phyloP scores from a whole-genome alignment of 352 stramenopile genomes.

The Phytopythium ostracodes region DNA sequence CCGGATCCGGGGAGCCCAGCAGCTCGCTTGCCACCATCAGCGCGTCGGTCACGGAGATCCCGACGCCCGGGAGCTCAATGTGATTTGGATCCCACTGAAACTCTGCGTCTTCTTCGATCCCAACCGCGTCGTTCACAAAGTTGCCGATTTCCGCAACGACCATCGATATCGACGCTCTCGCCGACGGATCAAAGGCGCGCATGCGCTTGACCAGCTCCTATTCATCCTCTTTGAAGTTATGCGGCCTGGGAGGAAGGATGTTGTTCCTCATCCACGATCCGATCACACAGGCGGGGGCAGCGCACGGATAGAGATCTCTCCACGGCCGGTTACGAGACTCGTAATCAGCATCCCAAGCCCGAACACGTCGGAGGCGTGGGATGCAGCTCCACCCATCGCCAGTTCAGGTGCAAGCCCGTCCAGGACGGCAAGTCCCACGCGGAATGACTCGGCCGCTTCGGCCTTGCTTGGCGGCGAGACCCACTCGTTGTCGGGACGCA shows the following conservation, averaged over 20 bases:
- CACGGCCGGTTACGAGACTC: not conserved
- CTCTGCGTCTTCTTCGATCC: not conserved
- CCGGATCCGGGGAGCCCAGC: not conserved
- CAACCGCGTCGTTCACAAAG: not conserved
- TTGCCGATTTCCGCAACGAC: not conserved
- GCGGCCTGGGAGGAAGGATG: not conserved
- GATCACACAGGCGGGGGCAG: not conserved
- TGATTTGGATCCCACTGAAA: not conserved
- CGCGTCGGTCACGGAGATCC: not conserved
- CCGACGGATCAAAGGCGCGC: constrained; percentile 1
- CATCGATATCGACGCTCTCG: not conserved
- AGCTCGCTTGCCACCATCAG: not conserved
- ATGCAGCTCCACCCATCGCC: not conserved
- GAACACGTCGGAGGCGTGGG: not conserved
- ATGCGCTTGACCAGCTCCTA: constrained; percentile 2
- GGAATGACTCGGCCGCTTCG: constrained; percentile 1
- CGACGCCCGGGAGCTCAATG: not conserved
- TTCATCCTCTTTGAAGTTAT: not conserved
- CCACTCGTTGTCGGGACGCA: not conserved
- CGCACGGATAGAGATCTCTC: not conserved
- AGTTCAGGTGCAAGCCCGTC: not conserved
- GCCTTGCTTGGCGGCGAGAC: not conserved
- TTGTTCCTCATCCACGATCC: not conserved
- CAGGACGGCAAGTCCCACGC: not conserved
- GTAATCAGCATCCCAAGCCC: constrained; percentile 1